A percentile compares a stretch with the other conserved stretches of the same genome.
These are phyloP conservation scores for Parachlorella kessleri DNA, from an alignment of 139 green algal genomes.

Conservation along the genomic window DNA sequence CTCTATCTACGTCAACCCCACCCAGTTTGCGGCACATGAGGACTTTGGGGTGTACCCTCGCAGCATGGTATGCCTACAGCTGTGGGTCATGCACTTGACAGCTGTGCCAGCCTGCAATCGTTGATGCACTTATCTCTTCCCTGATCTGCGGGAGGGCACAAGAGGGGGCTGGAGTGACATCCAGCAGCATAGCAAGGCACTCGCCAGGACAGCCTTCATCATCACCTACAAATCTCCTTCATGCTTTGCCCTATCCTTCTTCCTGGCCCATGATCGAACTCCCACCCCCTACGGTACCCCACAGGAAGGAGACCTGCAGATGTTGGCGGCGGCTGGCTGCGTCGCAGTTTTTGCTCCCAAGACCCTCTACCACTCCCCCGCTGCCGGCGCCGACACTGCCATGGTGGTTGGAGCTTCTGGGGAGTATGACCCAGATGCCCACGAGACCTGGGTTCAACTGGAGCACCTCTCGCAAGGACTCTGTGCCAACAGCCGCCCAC, in stretches of 20 bases:
- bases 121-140: no score
- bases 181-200: no score
- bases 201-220: no score
- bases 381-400: background rate
- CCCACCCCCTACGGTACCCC: no score
- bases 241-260: no score
- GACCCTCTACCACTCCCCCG: constrained; percentile 25
- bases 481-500: constrained; percentile 82
- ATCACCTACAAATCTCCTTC: no score
- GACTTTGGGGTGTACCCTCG: constrained; percentile 96
- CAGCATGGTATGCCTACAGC: constrained; percentile 48
- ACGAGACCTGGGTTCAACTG: constrained; percentile 85
- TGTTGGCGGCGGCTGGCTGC: constrained; percentile 69
- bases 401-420: constrained; percentile 61
- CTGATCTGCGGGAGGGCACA: no score
- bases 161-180: no score
- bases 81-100: background rate
- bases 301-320: constrained; percentile 76
- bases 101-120: no score
- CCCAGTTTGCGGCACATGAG: constrained; percentile 86
- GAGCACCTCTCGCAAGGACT: constrained; percentile 84
- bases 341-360: constrained; percentile 75
- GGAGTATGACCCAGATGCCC: constrained; percentile 35
- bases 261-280: no score
- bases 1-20: constrained; percentile 98